Evolutionary conservation across 2,329 filamentous ascomycete genomes (phyloP), one percentile per base, ranked within the genome.

Genomic region (Ustulina deusta): DNA sequence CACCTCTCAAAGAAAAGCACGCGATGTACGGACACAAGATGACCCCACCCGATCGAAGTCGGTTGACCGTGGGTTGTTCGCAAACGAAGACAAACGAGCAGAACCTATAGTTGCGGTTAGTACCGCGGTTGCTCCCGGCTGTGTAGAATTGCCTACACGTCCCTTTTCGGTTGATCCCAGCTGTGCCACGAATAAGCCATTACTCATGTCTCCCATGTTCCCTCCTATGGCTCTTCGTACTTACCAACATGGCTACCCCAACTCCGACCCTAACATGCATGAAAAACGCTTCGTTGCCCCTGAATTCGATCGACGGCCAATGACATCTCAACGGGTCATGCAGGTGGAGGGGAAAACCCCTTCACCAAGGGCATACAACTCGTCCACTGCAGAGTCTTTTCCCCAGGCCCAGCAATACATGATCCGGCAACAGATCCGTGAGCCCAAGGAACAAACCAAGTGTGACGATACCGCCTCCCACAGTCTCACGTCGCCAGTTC

Each of bases 101-200:
- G 85, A 85, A 46, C 84, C 92, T 0, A 89, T 87, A 70, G 83
- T 93, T 2, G 87, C 87, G 3, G 74, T 93, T 29, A 91, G 86
- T 76, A 87, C 85, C 3, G 84, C 89, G 1, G 81, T 86, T 25
- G 91, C 86, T 1, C 85, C 89, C 3, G 91, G 91, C 65, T 89
- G 76, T 77, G 84, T 83, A 72, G 89, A 83, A 74, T 81, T 77
- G 77, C 86, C 76, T 71, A 85, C 73, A 66, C 83, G 76, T 71
- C 84, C 78, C 9, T 83, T 84, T 11, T 81, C 85, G 17, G 81
- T 84, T 55, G 79, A 81, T 36, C 85, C 85, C 0, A 77, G 76
- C 34, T 77, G 74, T 13, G 73, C 63, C 20, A 42, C 56, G 44
- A 72, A 61, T 55, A 72, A 76, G 34, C 72, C 70, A 42, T 72